These are phyloP conservation scores for Umbilicus rupestris DNA, from an alignment of 164 flowering plant species.

Conservation along the genomic window DNA sequence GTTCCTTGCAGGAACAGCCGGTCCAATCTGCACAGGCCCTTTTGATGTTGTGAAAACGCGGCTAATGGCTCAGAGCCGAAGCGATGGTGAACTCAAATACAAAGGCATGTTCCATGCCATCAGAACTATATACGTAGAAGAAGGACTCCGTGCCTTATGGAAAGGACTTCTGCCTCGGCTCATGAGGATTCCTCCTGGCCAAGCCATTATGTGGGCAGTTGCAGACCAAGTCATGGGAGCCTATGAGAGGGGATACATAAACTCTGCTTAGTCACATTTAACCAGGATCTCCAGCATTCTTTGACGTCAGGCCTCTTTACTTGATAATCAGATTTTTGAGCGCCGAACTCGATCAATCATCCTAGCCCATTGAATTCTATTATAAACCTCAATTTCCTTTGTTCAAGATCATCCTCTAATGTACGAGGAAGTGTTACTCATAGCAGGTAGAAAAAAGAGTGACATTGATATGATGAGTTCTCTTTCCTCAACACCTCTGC, in stretches of 20 bases:
- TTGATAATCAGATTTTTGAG: neutral
- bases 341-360: neutral
- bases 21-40: slow-evolving; percentile 95
- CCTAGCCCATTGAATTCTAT: neutral
- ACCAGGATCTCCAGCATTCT: neutral
- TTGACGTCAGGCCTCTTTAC: neutral
- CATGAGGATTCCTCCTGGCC: slow-evolving; percentile 98
- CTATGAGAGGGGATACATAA: slow-evolving; percentile 59
- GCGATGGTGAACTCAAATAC: slow-evolving; percentile 57
- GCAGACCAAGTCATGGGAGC: slow-evolving; percentile 87
- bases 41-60: slow-evolving; percentile 97
- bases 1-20: slow-evolving; percentile 92
- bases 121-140: slow-evolving; percentile 73
- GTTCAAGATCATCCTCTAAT: neutral
- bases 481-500: too few species aligned
- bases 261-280: slow-evolving; percentile 13
- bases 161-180: slow-evolving; percentile 90
- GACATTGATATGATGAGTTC: neutral
- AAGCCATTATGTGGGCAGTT: slow-evolving; percentile 98
- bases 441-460: neutral
- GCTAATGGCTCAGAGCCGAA: slow-evolving; percentile 82
- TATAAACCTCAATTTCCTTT: neutral
- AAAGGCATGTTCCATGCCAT: slow-evolving; percentile 92
- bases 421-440: too few species aligned
- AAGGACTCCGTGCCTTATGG: slow-evolving; percentile 85